Base-by-base conservation (phyloP, 1,139 yeast genomes). In the Magnusiomyces tetraspermus region DNA sequence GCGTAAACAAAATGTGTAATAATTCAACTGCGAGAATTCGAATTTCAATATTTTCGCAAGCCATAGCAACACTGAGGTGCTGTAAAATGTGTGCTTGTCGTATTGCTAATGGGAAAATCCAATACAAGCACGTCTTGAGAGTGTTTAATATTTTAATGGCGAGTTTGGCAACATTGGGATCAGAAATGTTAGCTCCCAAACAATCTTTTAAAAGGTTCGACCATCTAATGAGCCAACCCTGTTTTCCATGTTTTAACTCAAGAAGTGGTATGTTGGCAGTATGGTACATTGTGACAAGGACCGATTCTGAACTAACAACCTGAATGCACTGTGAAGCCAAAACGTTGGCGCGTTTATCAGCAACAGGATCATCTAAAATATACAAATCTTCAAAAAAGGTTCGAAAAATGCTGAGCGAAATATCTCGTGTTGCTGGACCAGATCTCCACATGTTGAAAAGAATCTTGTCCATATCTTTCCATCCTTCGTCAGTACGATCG, bases 361-460 rank as follows among this genome's bases (percentile, higher is more conserved):
- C 96, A 17, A 87, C 78, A 22, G 96, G 85, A 63, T 92, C 98
- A 61, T 92, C 98, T 51, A 92, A 75, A 51, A 92, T 72, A 64
- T 89, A 94, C n/a, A 90, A 79, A 65, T 94, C 98, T 69, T 94
- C 99, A 64, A 92, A 92, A 41, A 94, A 71, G 1, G 95, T 88
- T 61, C 96, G 75, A 59, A 87, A 78, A 10, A 92, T 84, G 33
- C 86, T 79, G 33, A 92, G 71, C 1, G 92, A 76, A 50, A 94
- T 71, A 63, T 89, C 96, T 57, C 96, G 76, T n/a, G 70, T 61
- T 17, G 79, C 77, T 28, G 76, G 70, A 55, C 78, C 79, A 53
- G 72, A 71, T 53, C 78, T 76, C 97, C 97, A 94, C 61, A 92
- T 71, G 52, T 76, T 76, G 63, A 83, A 77, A 47, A 92, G 73